These are phyloP conservation scores for Fusarium drepaniforme DNA, from an alignment of 2,329 filamentous ascomycete species.

Conservation along the genomic window DNA sequence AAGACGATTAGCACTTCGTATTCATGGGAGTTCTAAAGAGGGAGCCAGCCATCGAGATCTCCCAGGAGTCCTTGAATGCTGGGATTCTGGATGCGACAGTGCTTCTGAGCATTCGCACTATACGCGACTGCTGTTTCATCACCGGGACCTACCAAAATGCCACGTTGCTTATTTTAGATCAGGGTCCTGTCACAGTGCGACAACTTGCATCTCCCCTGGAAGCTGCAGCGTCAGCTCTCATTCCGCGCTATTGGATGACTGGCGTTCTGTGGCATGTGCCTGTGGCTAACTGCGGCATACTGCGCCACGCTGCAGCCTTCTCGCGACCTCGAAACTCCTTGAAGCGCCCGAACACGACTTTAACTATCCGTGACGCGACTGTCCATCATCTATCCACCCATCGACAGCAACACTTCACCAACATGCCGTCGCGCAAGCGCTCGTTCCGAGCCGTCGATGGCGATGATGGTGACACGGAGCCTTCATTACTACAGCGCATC, in stretches of 20 bases:
- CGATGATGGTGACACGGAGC: constrained; percentile 27
- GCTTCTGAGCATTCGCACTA: constrained; percentile 26
- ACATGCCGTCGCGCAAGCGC: constrained; percentile 46
- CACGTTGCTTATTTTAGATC: constrained; percentile 41
- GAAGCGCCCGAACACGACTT: constrained; percentile 29
- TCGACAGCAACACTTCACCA: constrained; percentile 33
- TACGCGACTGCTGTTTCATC: constrained; percentile 16
- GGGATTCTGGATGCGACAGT: constrained; percentile 32
- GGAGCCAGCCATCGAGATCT: constrained; percentile 28
- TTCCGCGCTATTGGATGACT: constrained; percentile 16
- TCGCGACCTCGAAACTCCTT: constrained; percentile 36
- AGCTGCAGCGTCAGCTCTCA: constrained; percentile 27
- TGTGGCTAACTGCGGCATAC: constrained; percentile 45
- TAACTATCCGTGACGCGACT: constrained; percentile 43
- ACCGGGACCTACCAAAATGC: constrained; percentile 3
- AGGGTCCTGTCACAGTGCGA: constrained; percentile 39
- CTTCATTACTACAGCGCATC: constrained; percentile 68
- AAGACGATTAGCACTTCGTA: constrained; percentile 26
- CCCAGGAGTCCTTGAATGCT: constrained; percentile 38
- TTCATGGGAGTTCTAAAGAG: constrained; percentile 26
- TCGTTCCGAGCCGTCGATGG: constrained; percentile 34
- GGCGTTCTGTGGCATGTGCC: constrained; percentile 35
- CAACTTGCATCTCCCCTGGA: constrained; percentile 18
- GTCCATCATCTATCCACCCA: constrained; percentile 11
- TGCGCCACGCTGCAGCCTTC: constrained; percentile 39